Evolutionary conservation across 164 flowering plant species (phyloP).

Genomic region (Chloranthus sessilifolius): DNA sequence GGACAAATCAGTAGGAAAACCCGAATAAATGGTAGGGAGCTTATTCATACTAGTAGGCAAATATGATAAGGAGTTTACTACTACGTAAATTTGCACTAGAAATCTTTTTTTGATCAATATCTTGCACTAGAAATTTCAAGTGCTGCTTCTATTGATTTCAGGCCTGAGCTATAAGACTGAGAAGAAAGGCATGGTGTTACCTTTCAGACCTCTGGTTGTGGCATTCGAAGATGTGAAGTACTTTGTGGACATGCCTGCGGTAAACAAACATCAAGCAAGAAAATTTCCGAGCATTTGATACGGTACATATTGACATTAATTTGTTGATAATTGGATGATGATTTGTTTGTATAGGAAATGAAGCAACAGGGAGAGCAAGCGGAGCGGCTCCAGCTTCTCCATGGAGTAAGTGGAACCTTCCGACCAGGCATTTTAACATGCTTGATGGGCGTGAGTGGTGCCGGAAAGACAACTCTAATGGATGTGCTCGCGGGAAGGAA

Average conservation of each 20-base stretch:
- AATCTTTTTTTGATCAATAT: too few species aligned
- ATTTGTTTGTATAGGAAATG: slow-evolving; percentile 12
- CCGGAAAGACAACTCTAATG: slow-evolving; percentile 58
- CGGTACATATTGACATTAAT: background rate
- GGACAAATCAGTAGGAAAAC: slow-evolving; percentile 20
- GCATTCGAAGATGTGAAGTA: slow-evolving; percentile 73
- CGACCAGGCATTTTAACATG: slow-evolving; percentile 49
- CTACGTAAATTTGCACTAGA: too few species aligned
- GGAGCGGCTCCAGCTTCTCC: slow-evolving; percentile 41
- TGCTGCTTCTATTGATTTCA: slow-evolving; percentile 7
- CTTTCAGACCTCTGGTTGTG: slow-evolving; percentile 82
- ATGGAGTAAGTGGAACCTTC: slow-evolving; percentile 42
- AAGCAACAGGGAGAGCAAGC: slow-evolving; percentile 18
- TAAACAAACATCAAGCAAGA: slow-evolving; percentile 24
- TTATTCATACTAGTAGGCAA: too few species aligned
- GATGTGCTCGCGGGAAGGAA: slow-evolving; percentile 57
- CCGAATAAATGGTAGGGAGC: too few species aligned
- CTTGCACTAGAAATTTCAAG: background rate
- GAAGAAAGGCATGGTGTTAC: slow-evolving; percentile 93
- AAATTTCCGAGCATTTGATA: background rate
- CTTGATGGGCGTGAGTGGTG: slow-evolving; percentile 56
- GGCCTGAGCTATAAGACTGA: background rate
- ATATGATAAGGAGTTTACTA: too few species aligned
- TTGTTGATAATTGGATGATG: background rate
- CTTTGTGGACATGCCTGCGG: slow-evolving; percentile 94